Conservation (phyloP, 2,329 filamentous ascomycete species). For the Paecilomyces sp. region DNA sequence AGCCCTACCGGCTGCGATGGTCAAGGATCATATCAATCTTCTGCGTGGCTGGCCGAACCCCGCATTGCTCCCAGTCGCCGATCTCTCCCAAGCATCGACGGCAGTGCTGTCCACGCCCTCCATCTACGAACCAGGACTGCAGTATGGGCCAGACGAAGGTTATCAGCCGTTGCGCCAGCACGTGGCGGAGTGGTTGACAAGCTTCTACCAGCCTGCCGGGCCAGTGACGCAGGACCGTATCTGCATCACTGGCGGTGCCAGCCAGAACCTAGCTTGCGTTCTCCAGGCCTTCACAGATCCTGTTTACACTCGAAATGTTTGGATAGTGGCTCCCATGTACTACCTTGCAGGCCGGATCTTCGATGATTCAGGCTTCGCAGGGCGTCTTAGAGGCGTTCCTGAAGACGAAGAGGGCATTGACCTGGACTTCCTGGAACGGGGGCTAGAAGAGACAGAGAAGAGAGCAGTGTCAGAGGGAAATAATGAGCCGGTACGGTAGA, state of each 20-base stretch:
- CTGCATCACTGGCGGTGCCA: constrained; percentile 77
- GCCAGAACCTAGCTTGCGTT: constrained; percentile 71
- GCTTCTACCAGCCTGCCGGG: constrained; percentile 48
- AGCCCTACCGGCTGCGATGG: neutral
- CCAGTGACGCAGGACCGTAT: constrained; percentile 53
- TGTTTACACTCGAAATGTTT: constrained; percentile 64
- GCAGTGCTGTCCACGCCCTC: constrained; percentile 54
- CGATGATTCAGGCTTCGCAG: constrained; percentile 67
- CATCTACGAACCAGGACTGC: constrained; percentile 57
- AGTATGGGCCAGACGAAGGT: constrained; percentile 74
- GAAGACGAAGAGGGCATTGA: constrained; percentile 76
- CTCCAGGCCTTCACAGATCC: constrained; percentile 77
- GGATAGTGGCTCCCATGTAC: constrained; percentile 77
- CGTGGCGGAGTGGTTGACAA: constrained; percentile 63
- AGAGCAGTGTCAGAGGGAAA: constrained; percentile 32
- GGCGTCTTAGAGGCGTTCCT: constrained; percentile 59
- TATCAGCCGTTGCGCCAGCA: constrained; percentile 61
- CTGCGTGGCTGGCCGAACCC: constrained; percentile 43
- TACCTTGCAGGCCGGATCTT: constrained; percentile 82
- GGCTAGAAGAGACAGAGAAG: constrained; percentile 45
- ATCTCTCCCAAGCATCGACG: constrained; percentile 55
- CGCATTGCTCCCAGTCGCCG: constrained; percentile 57
- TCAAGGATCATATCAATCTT: constrained; percentile 31
- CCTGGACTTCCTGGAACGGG: constrained; percentile 50
- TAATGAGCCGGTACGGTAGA: constrained; percentile 34